phyloP scores from a whole-genome alignment of 805 yeast genomes.

The Yarrowia porcina region DNA sequence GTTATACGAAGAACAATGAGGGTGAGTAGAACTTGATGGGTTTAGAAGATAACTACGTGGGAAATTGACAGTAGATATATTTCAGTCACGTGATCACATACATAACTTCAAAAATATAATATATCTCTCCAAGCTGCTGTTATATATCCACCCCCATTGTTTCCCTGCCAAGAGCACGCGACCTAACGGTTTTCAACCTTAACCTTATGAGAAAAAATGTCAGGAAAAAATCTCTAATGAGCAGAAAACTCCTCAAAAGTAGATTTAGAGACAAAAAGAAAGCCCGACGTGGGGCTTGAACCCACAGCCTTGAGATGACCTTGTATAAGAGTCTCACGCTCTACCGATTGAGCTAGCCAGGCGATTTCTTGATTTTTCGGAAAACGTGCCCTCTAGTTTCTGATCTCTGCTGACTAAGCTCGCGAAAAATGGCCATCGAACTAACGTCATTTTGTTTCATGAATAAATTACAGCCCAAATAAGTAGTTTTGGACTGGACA shows the following conservation, averaged over 20 bases:
- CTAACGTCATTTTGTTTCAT: too few species aligned
- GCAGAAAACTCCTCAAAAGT: neutral
- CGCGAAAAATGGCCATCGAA: too few species aligned
- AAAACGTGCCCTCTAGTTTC: neutral
- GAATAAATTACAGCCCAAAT: too few species aligned
- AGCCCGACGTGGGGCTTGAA: slow-evolving; percentile 27
- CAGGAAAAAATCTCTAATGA: neutral
- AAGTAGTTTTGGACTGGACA: too few species aligned
- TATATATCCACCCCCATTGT: too few species aligned
- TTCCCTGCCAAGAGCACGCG: slow-evolving; percentile 3
- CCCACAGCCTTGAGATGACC: slow-evolving; percentile 25
- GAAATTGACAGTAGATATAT: too few species aligned
- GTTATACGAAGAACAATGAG: too few species aligned
- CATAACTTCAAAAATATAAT: too few species aligned
- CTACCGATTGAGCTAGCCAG: slow-evolving; percentile 26
- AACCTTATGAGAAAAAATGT: neutral
- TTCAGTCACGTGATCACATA: too few species aligned
- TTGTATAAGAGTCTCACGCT: slow-evolving; percentile 25
- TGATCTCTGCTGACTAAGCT: neutral
- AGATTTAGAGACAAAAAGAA: neutral
- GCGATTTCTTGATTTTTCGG: neutral
- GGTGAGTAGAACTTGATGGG: too few species aligned
- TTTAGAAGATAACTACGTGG: too few species aligned
- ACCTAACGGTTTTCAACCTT: neutral
- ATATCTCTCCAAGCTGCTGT: too few species aligned